Base-by-base conservation (phyloP, 345 rosid genomes). In the Euphorbia lathyris region DNA sequence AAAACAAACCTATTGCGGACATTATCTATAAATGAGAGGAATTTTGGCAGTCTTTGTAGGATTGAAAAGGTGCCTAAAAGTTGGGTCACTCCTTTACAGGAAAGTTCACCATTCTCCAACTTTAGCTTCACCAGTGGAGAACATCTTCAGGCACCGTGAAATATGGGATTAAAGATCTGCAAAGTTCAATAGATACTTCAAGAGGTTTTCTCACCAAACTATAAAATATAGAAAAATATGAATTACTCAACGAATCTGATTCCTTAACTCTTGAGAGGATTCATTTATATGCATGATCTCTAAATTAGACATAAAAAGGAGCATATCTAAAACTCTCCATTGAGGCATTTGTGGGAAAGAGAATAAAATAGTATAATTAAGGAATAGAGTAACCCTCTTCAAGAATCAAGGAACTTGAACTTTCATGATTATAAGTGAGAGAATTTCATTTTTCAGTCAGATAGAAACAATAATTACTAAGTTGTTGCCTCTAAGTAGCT, bases 11-110 rank as follows among this genome's bases (percentile, higher is more conserved):
- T 87, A 78, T 93, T 87, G 7, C 89, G 91, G 73, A 63, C 58
- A 78, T 94, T 94, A 76, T 94, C 95, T 52, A 90, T 92, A 73
- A 94, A 65, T 47, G 97, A 85, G 25, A 94, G 85, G 71, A 78
- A 84, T 64, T 79, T 78, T 32, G 82, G 76, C 20, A 90, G 81
- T 72, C 67, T 86, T 66, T 78, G 72, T 26, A 81, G 80, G 48
- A 74, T 71, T 48, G 85, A 85, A 53, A 94, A 83, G 22, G 79
- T 67, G 74, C 81, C 79, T 67, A 94, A 76, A 69, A 94, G 86
- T 72, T 76, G 81, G 29, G 65, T 70, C 58, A 81, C 92, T 68
- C 97, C 97, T 67, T 72, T 23, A 34, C 72, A 68, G 64, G 98
- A 88, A 76, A 90, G 83, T 72, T 90, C 97, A 77, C 97, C 90